Evolutionary conservation across 2,329 filamentous ascomycete species (phyloP).

Genomic region (Pseudocercospora eumusae): DNA sequence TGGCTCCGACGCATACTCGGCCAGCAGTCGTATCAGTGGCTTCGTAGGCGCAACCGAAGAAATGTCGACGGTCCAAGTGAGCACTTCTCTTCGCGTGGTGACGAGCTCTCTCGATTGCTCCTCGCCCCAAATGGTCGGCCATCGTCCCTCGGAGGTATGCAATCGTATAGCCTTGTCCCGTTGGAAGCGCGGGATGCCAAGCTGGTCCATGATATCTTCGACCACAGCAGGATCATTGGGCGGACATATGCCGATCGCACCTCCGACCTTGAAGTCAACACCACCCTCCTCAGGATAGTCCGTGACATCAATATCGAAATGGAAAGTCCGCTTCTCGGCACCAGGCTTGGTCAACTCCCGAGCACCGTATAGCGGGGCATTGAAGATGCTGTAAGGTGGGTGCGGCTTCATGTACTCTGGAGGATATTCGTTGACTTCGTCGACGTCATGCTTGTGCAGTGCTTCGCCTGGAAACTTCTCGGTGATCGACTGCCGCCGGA

Average conservation of each 20-base stretch:
- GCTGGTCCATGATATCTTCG: slow-evolving; percentile 78
- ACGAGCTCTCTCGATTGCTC: slow-evolving; percentile 81
- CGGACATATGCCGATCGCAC: slow-evolving; percentile 89
- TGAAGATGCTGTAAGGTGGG: slow-evolving; percentile 86
- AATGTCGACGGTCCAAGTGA: slow-evolving; percentile 94
- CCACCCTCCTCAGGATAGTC: slow-evolving; percentile 84
- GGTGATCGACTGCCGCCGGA: slow-evolving; percentile 49
- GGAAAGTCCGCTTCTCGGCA: slow-evolving; percentile 94
- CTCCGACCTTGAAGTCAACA: slow-evolving; percentile 93
- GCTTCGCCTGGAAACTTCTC: slow-evolving; percentile 56
- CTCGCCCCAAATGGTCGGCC: slow-evolving; percentile 98
- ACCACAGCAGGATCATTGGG: slow-evolving; percentile 78
- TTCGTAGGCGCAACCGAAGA: slow-evolving; percentile 93
- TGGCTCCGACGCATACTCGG: slow-evolving; percentile 75
- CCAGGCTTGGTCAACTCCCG: slow-evolving; percentile 84
- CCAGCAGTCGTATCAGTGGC: slow-evolving; percentile 77
- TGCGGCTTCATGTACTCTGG: slow-evolving; percentile 92
- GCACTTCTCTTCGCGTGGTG: slow-evolving; percentile 85
- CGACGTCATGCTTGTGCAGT: slow-evolving; percentile 43
- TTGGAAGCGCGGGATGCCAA: slow-evolving; percentile 77
- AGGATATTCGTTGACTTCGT: slow-evolving; percentile 62
- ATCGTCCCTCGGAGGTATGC: slow-evolving; percentile 77
- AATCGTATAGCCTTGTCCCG: slow-evolving; percentile 81
- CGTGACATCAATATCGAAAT: slow-evolving; percentile 95
- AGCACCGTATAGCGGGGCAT: slow-evolving; percentile 80